Base-by-base conservation (phyloP, 768 basidiomycete genomes). In the Leccinum disarticulatum region DNA sequence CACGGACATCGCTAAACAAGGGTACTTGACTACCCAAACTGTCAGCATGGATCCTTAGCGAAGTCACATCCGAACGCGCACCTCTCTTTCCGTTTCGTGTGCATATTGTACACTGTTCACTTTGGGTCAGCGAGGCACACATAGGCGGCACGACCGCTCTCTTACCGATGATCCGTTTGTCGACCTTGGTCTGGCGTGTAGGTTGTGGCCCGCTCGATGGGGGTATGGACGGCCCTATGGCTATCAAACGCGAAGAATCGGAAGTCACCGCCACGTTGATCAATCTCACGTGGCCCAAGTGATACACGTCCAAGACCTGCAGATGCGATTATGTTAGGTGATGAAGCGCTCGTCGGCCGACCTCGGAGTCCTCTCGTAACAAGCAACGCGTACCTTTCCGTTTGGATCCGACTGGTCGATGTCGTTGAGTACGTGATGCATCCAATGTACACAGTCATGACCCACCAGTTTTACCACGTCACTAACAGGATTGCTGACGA, bases 111-210 rank as follows among this genome's bases (percentile, higher is more conserved):
- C 14, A 77, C 83, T 84, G 47, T 36, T 35, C 31, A 7, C 2
- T 7, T 14, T 1, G 19, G 41, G 49, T 70, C 56, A 65, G 59
- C 22, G 31, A 13, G 36, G n/a, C 52, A 46, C 0, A 48, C 10
- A 46, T 19, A 5, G 43, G 6, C 11, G 4, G 47, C 9, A 27
- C 22, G 17, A 13, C 25, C 1, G 14, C 3, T 1, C 10, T 54
- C 79, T 22, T 61, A 83, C 82, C 79, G 30, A 83, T 76, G 38
- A 83, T 79, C 52, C 79, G 78, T 53, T 84, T 84, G 64, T 84
- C 83, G 1, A 78, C 76, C 41, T 77, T 73, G 47, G 80, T 80
- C 60, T 74, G 80, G 60, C 66, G 64, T 6, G 75, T 80, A 5
- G 82, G 83, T 30, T 80, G 78, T 9, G 79, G 70, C 5, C 79